Percentiles rank a stretch among this genome's conserved stretches.
These are phyloP conservation scores for Pythium pyrilobum DNA, from an alignment of 352 stramenopile genomes.

Conservation along the genomic window DNA sequence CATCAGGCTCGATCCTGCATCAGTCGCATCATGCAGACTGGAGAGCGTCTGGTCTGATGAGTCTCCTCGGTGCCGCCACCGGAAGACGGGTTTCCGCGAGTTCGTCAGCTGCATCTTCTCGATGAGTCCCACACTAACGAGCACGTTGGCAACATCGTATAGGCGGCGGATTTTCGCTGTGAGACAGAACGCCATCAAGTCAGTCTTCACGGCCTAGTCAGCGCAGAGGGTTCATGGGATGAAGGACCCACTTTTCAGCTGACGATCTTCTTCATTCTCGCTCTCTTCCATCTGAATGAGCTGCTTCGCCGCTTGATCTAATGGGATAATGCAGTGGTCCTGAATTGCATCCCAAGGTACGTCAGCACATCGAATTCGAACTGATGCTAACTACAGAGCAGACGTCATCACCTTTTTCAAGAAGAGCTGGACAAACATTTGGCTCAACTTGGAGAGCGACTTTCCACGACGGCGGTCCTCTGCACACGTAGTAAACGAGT, in stretches of 20 bases:
- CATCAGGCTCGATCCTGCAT: neutral
- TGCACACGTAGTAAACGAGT: neutral
- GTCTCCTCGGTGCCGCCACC: conserved; percentile 47
- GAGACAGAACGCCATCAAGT: no score
- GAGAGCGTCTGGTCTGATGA: neutral
- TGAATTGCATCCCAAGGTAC: neutral
- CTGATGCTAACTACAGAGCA: no score
- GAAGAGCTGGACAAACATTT: conserved; percentile 96
- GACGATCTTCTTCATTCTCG: conserved; percentile 64
- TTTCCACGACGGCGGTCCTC: conserved; percentile 64
- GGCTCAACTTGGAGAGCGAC: conserved; percentile 89
- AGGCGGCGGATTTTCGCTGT: conserved; percentile 93
- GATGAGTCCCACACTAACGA: conserved; percentile 90
- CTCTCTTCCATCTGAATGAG: conserved; percentile 88
- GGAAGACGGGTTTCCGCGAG: conserved; percentile 80
- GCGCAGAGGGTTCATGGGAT: neutral
- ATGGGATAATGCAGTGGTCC: conserved; percentile 89
- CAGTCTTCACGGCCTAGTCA: no score
- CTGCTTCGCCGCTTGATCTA: conserved; percentile 92
- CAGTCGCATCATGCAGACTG: neutral
- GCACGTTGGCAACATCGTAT: conserved; percentile 97
- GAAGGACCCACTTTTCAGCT: conserved; percentile 61
- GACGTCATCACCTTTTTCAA: conserved; percentile 86
- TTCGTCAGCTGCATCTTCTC: conserved; percentile 85
- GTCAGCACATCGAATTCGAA: neutral